These are phyloP conservation scores for Adiantum capillusveneris DNA, from an alignment of 75 land plant species.

Conservation along the genomic window DNA sequence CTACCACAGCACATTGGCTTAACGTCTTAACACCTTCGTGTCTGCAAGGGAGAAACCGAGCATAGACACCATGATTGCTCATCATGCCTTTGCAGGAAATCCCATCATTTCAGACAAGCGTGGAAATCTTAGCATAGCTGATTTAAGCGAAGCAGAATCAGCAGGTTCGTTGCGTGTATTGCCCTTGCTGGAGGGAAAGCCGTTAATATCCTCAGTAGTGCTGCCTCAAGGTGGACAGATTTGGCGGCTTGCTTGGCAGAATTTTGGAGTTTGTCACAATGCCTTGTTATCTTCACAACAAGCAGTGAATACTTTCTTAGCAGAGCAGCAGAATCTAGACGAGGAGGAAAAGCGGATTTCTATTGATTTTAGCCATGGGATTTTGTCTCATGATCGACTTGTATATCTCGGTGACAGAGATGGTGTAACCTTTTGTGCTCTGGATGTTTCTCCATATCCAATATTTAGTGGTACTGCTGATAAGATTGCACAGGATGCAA, in stretches of 20 bases:
- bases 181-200: conserved; percentile 65
- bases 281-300: neutral
- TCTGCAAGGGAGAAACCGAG: too few species aligned
- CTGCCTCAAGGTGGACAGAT: neutral
- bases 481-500: conserved; percentile 3
- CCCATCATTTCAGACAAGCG: conserved; percentile 41
- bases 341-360: conserved; percentile 8
- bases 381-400: conserved; percentile 21
- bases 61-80: neutral
- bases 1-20: too few species aligned
- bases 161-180: conserved; percentile 32
- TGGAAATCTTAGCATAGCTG: conserved; percentile 20
- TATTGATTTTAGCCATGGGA: neutral
- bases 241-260: conserved; percentile 80
- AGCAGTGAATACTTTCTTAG: conserved; percentile 10
- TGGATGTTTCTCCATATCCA: conserved; percentile 32
- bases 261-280: conserved; percentile 15
- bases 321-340: conserved; percentile 10
- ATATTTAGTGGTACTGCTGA: neutral
- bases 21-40: too few species aligned
- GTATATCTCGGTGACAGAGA: conserved; percentile 63
- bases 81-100: conserved; percentile 82
- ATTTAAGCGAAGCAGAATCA: conserved; percentile 3
- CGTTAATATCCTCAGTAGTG: conserved; percentile 37
- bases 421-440: conserved; percentile 55